These are phyloP conservation scores for Podaxis sp. DNA, from an alignment of 768 basidiomycete species.

Conservation along the genomic window DNA sequence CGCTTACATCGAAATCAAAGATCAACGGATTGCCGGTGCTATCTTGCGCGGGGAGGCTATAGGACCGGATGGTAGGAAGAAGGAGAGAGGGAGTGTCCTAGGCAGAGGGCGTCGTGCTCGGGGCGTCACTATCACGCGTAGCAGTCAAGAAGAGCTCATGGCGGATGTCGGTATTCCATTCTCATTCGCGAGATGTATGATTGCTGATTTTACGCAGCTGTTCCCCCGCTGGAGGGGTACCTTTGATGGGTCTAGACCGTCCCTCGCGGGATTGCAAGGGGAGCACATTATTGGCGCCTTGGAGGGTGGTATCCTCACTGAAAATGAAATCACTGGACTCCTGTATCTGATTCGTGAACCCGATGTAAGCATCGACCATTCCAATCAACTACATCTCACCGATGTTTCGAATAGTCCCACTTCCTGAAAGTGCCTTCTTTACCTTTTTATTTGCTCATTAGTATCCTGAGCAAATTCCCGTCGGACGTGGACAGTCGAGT, in stretches of 20 bases:
- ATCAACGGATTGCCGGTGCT: constrained; percentile 57
- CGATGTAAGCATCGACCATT: constrained; percentile 45
- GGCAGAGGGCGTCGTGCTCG: constrained; percentile 76
- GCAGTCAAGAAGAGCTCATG: constrained; percentile 81
- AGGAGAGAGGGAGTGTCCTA: constrained; percentile 59
- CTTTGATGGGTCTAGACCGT: constrained; percentile 67
- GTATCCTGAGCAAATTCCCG: constrained; percentile 76
- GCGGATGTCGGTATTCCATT: constrained; percentile 47
- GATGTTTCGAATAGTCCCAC: constrained; percentile 52
- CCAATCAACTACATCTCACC: constrained; percentile 9
- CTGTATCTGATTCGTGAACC: constrained; percentile 71
- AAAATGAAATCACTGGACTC: constrained; percentile 61
- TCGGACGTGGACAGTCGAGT: constrained; percentile 69
- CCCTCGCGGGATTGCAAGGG: constrained; percentile 57
- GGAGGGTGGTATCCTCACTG: constrained; percentile 62
- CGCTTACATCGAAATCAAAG: constrained; percentile 72
- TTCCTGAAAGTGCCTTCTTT: constrained; percentile 83
- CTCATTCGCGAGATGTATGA: background rate
- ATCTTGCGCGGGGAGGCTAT: constrained; percentile 53
- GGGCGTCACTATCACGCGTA: constrained; percentile 79
- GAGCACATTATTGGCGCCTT: constrained; percentile 56
- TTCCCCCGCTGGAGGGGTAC: constrained; percentile 79
- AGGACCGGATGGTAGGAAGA: constrained; percentile 24
- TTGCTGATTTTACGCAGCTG: constrained; percentile 36
- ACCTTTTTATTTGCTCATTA: constrained; percentile 76